Evolutionary conservation across 2,329 filamentous ascomycete genomes (phyloP).

Genomic region (Cordyceps tenuipes): DNA sequence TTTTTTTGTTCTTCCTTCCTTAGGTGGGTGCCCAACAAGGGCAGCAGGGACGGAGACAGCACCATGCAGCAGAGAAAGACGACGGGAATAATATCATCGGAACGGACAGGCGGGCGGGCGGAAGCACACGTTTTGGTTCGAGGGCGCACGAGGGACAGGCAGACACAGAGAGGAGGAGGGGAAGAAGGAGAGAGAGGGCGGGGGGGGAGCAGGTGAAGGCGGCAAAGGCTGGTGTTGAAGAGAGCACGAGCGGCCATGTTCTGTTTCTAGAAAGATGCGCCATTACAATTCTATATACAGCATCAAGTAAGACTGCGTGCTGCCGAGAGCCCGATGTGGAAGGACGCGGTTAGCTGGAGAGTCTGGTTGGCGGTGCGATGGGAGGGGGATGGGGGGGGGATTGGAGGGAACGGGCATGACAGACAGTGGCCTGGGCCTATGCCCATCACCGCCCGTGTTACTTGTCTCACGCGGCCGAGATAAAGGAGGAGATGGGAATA

Average conservation of each 20-base stretch:
- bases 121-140: not conserved
- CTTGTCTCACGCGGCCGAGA: not conserved
- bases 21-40: not conserved
- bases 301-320: not conserved
- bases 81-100: not conserved
- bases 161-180: not conserved
- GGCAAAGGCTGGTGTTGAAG: not conserved
- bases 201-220: not conserved
- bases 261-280: not conserved
- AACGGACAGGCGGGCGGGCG: not conserved
- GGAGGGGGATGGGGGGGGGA: no score
- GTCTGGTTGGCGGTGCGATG: not conserved
- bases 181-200: not conserved
- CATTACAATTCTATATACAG: slow-evolving; percentile 4
- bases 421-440: not conserved
- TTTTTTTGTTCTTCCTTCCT: not conserved
- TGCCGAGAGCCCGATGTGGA: not conserved
- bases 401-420: no score
- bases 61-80: no score
- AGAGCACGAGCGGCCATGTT: not conserved
- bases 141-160: not conserved
- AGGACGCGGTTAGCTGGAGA: not conserved
- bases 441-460: not conserved
- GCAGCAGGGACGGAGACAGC: no score
- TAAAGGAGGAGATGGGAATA: not conserved